Conservation (phyloP, 169 alveolate genomes). For the Eimeria praecox region DNA sequence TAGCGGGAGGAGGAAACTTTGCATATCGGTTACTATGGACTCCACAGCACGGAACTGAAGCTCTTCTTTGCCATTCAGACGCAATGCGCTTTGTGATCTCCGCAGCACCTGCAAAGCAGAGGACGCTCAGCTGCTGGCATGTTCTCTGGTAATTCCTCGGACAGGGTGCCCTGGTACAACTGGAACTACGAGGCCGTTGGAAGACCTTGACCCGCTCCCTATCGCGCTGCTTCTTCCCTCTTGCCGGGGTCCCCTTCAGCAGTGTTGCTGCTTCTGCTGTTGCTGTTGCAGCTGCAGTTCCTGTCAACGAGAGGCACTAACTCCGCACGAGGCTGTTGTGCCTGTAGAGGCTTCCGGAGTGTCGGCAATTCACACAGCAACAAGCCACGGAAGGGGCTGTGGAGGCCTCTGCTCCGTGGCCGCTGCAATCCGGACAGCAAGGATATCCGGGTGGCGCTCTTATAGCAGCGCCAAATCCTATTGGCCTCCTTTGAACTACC, state of each 20-base stretch:
- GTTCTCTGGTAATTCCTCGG: slow-evolving; percentile 28
- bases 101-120: slow-evolving; percentile 69
- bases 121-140: slow-evolving; percentile 74
- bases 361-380: neutral
- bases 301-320: neutral
- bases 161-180: neutral
- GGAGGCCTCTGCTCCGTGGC: slow-evolving; percentile 76
- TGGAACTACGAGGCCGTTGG: slow-evolving; percentile 16
- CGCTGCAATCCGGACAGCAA: slow-evolving; percentile 30
- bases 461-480: neutral
- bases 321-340: neutral
- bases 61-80: neutral
- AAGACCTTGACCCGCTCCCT: slow-evolving; percentile 55
- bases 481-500: neutral
- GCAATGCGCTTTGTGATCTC: neutral
- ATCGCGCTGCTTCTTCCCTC: slow-evolving; percentile 56
- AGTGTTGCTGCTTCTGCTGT: slow-evolving; percentile 76
- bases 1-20: no score
- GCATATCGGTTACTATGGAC: neutral
- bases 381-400: neutral
- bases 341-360: slow-evolving; percentile 4
- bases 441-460: slow-evolving; percentile 1
- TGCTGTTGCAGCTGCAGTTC: slow-evolving; percentile 70
- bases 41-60: neutral
- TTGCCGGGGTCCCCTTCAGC: slow-evolving; percentile 46